A percentile compares a stretch with the other conserved stretches of the same genome.
These are phyloP conservation scores for Diaporthe amygdali DNA, from an alignment of 2,329 filamentous ascomycete genomes.

Conservation along the genomic window DNA sequence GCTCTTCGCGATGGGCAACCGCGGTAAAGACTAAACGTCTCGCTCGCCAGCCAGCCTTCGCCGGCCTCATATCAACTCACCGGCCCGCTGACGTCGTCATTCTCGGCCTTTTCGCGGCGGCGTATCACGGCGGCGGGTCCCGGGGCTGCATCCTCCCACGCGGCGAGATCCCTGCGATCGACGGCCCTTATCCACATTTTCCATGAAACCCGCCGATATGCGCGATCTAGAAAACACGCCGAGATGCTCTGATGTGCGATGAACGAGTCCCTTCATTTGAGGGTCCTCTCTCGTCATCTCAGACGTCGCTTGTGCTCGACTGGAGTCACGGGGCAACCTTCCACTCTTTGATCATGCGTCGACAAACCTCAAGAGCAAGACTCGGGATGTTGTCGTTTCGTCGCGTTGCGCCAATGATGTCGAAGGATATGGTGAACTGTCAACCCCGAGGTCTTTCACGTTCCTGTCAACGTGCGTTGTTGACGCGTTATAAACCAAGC, in stretches of 20 bases:
- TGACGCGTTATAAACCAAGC: too few relatives aligned
- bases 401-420: not conserved
- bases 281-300: too few relatives aligned
- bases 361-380: not conserved
- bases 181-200: not conserved
- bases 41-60: not conserved
- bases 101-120: not conserved
- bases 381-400: not conserved
- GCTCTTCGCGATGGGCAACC: not conserved
- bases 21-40: not conserved
- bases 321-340: not conserved
- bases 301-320: not conserved
- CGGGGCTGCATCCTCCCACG: not conserved
- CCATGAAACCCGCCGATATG: not conserved
- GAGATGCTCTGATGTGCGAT: not conserved
- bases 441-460: not conserved
- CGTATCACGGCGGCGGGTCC: not conserved
- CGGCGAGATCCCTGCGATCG: not conserved
- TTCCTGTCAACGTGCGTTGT: not conserved
- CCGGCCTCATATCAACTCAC: not conserved
- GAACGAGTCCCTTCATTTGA: not conserved
- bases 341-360: not conserved
- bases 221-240: not conserved
- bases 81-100: not conserved
- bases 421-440: not conserved